Percentiles rank a stretch among this genome's conserved stretches.
Conservation (phyloP, 108 stramenopile genomes). For the Nitzschia putrida region DNA sequence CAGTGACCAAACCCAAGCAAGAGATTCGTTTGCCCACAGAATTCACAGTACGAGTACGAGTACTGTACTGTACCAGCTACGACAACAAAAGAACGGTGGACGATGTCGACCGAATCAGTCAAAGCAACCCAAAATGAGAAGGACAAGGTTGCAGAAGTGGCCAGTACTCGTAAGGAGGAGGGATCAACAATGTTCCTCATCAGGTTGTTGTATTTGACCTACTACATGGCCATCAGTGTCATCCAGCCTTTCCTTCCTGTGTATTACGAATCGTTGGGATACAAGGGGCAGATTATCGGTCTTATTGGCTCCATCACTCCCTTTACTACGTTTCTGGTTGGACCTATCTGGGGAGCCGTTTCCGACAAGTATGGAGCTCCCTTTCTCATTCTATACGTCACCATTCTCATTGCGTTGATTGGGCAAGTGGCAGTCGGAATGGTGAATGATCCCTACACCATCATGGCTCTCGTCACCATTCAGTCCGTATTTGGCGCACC, state of each 20-base stretch:
- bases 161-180: too few species aligned
- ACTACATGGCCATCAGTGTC: conserved; percentile 82
- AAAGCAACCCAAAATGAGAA: too few species aligned
- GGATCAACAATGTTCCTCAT: conserved; percentile 4
- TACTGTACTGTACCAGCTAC: too few species aligned
- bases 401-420: conserved; percentile 74
- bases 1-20: too few species aligned
- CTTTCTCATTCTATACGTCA: conserved; percentile 47
- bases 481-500: conserved; percentile 91
- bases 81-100: too few species aligned
- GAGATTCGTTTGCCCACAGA: too few species aligned
- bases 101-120: too few species aligned
- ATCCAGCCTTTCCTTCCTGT: conserved; percentile 91
- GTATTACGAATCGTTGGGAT: conserved; percentile 89
- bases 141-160: too few species aligned
- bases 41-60: too few species aligned
- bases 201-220: conserved; percentile 81
- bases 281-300: conserved; percentile 78
- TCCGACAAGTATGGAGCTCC: conserved; percentile 9
- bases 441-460: conserved; percentile 51
- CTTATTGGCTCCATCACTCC: conserved; percentile 90
- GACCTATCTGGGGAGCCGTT: conserved; percentile 85
- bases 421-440: conserved; percentile 66
- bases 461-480: conserved; percentile 69
- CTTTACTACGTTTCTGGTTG: conserved; percentile 85